Percentiles rank a stretch among this genome's conserved stretches.
phyloP scores from a whole-genome alignment of 1,284 basidiomycete species.

The Kwoniella shivajii region DNA sequence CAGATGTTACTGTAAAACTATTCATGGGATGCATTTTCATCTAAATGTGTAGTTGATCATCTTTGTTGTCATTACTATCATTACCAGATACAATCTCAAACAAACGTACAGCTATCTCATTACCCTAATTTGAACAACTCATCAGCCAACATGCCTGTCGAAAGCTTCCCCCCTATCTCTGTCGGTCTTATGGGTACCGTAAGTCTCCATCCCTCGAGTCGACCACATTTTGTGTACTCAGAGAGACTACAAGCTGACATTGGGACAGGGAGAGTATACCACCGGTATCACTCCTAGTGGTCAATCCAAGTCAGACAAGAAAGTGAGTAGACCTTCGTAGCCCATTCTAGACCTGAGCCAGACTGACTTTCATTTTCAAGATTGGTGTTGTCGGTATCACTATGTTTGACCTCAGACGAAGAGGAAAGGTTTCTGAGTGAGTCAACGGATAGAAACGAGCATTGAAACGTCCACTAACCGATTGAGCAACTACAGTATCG shows the following conservation, averaged over 20 bases:
- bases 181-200: slow-evolving; percentile 54
- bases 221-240: not conserved
- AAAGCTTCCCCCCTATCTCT: slow-evolving; percentile 38
- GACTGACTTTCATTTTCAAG: slow-evolving; percentile 43
- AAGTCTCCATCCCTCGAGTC: slow-evolving; percentile 18
- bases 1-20: not conserved
- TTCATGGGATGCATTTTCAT: not conserved
- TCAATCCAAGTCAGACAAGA: slow-evolving; percentile 93
- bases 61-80: no score
- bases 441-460: slow-evolving; percentile 8
- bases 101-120: not conserved
- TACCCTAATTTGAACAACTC: no score
- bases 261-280: slow-evolving; percentile 66
- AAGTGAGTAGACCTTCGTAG: slow-evolving; percentile 57
- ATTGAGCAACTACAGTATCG: slow-evolving; percentile 28
- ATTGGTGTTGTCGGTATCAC: slow-evolving; percentile 81
- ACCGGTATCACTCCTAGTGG: slow-evolving; percentile 88
- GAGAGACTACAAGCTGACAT: not conserved
- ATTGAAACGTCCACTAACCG: not conserved
- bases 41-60: no score
- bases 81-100: not conserved
- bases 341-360: not conserved
- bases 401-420: slow-evolving; percentile 82
- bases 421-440: slow-evolving; percentile 68
- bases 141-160: slow-evolving; percentile 25